These are phyloP conservation scores for Limtongia smithiae DNA, from an alignment of 805 yeast species.

Conservation along the genomic window DNA sequence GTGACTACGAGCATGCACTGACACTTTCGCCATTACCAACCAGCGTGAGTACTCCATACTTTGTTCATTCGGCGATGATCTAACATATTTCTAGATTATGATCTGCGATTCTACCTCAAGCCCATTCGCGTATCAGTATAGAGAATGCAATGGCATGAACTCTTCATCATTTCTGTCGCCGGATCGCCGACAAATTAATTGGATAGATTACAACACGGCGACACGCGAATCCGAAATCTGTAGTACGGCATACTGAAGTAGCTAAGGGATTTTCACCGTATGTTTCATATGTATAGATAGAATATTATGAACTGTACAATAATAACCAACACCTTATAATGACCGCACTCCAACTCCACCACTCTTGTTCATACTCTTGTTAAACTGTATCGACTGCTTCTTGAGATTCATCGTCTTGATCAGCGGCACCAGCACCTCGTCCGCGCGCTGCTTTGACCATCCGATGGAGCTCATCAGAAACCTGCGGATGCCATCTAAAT, in stretches of 20 bases:
- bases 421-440: constrained; percentile 81
- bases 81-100: constrained; percentile 40
- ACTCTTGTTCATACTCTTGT: too few relatives aligned
- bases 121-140: constrained; percentile 56
- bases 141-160: constrained; percentile 18
- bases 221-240: constrained; percentile 29
- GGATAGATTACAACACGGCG: constrained; percentile 70
- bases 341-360: constrained; percentile 6
- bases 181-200: constrained; percentile 43
- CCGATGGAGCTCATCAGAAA: constrained; percentile 68
- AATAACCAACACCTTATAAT: background rate
- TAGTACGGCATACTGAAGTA: background rate
- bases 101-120: constrained; percentile 72
- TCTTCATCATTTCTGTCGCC: constrained; percentile 6
- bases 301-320: background rate
- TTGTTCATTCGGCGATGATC: too few relatives aligned
- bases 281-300: background rate
- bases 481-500: constrained; percentile 69
- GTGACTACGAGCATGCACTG: constrained; percentile 68
- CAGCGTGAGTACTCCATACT: constrained; percentile 39
- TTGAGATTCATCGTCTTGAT: constrained; percentile 72
- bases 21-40: constrained; percentile 78
- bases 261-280: background rate
- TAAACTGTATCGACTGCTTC: constrained; percentile 19
- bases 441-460: constrained; percentile 74